Percentiles rank a stretch among this genome's conserved stretches.
phyloP scores from a whole-genome alignment of 2,329 filamentous ascomycete species.

The Periconia digitata region DNA sequence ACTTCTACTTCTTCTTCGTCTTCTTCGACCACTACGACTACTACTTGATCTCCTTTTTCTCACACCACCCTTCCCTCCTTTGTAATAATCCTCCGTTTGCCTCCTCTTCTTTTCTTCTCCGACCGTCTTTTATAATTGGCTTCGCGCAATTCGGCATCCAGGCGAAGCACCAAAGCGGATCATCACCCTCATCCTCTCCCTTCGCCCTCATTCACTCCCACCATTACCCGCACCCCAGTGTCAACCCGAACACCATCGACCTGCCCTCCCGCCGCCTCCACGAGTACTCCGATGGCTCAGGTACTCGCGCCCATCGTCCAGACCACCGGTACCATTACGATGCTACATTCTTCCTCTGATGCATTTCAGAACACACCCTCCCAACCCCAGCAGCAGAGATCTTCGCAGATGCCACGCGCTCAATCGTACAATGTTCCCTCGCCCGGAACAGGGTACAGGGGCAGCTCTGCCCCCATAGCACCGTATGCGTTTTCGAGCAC shows the following conservation, averaged over 20 bases:
- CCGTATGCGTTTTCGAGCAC: constrained; percentile 54
- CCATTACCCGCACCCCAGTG: constrained; percentile 12
- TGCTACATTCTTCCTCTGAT: constrained; percentile 54
- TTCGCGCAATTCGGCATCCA: constrained; percentile 8
- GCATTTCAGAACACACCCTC: constrained; percentile 46
- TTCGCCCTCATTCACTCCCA: too few relatives aligned
- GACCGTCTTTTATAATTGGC: constrained; percentile 26
- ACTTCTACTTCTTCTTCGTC: constrained; percentile 33
- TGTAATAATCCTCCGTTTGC: constrained; percentile 41
- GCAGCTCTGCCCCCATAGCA: constrained; percentile 49
- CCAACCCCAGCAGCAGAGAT: constrained; percentile 41
- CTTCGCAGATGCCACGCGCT: constrained; percentile 45
- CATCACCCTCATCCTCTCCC: constrained; percentile 22
- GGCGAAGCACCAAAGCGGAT: constrained; percentile 22
- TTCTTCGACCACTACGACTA: constrained; percentile 10
- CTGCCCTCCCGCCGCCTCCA: constrained; percentile 18
- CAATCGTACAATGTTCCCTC: constrained; percentile 47
- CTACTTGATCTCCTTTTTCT: neutral
- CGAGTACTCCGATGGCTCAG: constrained; percentile 43
- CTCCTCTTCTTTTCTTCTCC: constrained; percentile 28
- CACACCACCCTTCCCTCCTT: constrained; percentile 2
- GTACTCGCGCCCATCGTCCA: constrained; percentile 52
- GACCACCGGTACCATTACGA: constrained; percentile 51
- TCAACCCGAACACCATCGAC: constrained; percentile 12
- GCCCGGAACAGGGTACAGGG: constrained; percentile 44